Evolutionary conservation across 257 asterid species (phyloP), one percentile per base, ranked within the genome.

Genomic region (Petunia axillaris): DNA sequence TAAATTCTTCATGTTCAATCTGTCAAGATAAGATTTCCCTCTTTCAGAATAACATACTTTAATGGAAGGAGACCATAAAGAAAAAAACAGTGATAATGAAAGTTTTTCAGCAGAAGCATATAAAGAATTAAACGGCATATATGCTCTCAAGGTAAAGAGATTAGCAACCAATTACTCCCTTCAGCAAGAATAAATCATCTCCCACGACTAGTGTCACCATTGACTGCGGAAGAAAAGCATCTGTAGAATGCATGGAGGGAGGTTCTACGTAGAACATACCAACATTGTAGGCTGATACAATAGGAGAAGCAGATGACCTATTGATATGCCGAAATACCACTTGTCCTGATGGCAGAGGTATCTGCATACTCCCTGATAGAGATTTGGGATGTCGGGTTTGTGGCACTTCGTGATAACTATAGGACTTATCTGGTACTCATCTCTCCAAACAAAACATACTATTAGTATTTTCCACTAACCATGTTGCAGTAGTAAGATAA

Each of bases 1-100:
- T 84, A 86, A 58, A 63, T 10, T 76, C 86, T 54, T 82, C 84
- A 81, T 81, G 88, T 80, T 94, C 94, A 85, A 94, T 89, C 98
- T 96, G 93, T 73, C 79, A 85, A 83, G 64, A 70, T 64, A 71
- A 77, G 65, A 71, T 35, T 8, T 35, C 35, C 46, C 75, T 48
- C 81, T 78, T 48, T 78, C 75, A 78, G 76, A 64, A 64, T 14
- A 8, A 53, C 63, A 54, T 5, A 13, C 53, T 64, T 79, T 35
- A 78, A 62, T 41, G 25, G 74, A 43, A 62, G 60, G 9, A 64
- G 76, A 79, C 37, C 38, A 35, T 57, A 35, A 40, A 50, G 55
- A 67, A 4, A 64, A 25, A 48, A 71, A 11, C 78, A 73, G 36
- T 50, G 36, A 73, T 0, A 2, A 50, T 37, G 1, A 7, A 57